Conservation (phyloP, 129 eudicot species). For the Flaveria robusta region DNA sequence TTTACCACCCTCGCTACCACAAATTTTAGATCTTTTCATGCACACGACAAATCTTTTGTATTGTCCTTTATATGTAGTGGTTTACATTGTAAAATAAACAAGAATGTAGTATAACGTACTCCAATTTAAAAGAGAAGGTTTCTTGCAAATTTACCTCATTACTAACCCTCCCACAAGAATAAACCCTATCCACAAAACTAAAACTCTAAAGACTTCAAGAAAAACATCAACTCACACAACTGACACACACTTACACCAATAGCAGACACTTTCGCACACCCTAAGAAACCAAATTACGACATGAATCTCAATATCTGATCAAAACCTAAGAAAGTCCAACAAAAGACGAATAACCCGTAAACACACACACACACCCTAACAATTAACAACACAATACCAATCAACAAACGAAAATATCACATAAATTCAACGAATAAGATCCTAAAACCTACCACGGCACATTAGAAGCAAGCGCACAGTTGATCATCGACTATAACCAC, state of each 20-base stretch:
- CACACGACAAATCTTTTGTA: neutral
- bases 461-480: neutral
- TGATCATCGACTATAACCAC: neutral
- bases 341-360: constrained; percentile 8
- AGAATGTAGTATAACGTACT: neutral
- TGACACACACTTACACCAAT: neutral
- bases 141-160: neutral
- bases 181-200: neutral
- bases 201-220: neutral
- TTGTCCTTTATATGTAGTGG: neutral
- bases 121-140: neutral
- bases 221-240: neutral
- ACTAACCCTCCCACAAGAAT: neutral
- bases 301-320: neutral
- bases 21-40: neutral
- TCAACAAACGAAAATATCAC: neutral
- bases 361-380: neutral
- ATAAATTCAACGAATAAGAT: neutral
- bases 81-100: neutral
- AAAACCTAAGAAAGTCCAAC: neutral
- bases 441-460: neutral
- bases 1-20: neutral
- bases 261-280: neutral
- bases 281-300: neutral
- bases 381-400: neutral